A percentile compares a stretch with the other conserved stretches of the same genome.
phyloP scores from a whole-genome alignment of 2,329 filamentous ascomycete genomes.

The Escovopsis sp. region DNA sequence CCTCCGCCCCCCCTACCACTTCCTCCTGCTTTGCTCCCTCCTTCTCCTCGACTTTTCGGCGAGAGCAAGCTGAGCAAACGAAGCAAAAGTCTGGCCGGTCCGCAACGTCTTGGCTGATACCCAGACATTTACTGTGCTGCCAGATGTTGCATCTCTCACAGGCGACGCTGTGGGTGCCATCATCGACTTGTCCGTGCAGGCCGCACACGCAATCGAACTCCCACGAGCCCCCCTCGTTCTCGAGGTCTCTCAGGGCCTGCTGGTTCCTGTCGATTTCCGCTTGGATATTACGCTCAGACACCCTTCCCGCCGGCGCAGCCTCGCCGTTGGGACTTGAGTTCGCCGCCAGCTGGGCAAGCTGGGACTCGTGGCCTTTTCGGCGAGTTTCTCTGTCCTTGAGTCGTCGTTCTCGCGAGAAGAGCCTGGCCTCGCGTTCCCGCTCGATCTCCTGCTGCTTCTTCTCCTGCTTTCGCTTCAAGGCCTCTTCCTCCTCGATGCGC shows the following conservation, averaged over 20 bases:
- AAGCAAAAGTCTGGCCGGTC: conserved; percentile 81
- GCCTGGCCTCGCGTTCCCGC: conserved; percentile 60
- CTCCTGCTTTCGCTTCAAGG: conserved; percentile 51
- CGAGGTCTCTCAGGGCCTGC: conserved; percentile 58
- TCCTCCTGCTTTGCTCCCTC: no score
- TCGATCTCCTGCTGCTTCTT: conserved; percentile 43
- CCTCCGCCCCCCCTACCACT: no score
- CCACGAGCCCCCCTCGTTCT: conserved; percentile 70
- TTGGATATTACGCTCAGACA: conserved; percentile 69
- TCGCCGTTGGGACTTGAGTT: conserved; percentile 52
- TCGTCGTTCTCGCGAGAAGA: conserved; percentile 73
- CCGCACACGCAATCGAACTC: conserved; percentile 91
- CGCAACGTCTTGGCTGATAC: conserved; percentile 61
- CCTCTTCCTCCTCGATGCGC: conserved; percentile 35
- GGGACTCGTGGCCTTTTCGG: conserved; percentile 70
- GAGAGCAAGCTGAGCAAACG: conserved; percentile 63
- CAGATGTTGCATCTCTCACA: conserved; percentile 91
- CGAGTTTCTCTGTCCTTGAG: conserved; percentile 74
- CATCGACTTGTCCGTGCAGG: conserved; percentile 80
- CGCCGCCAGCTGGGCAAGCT: conserved; percentile 64
- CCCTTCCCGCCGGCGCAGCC: conserved; percentile 38
- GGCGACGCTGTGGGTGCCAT: conserved; percentile 83
- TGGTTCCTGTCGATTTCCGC: conserved; percentile 68
- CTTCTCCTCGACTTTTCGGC: conserved; percentile 49
- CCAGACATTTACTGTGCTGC: conserved; percentile 91